These are phyloP conservation scores for Penicillium fimorum DNA, from an alignment of 495 filamentous ascomycete species.

Conservation along the genomic window DNA sequence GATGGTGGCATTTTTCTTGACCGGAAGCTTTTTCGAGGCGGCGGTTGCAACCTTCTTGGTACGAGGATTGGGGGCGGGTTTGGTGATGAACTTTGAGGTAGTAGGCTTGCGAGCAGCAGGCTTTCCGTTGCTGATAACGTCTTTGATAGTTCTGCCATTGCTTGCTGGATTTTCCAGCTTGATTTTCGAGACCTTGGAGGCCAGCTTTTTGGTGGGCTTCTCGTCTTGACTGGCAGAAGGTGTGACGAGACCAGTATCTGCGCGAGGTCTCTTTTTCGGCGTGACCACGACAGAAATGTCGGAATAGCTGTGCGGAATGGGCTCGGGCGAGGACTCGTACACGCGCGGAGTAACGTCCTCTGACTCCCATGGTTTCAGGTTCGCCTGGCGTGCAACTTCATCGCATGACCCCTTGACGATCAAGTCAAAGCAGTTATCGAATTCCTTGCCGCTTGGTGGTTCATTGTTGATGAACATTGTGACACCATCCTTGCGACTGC, in stretches of 20 bases:
- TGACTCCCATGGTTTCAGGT: slow-evolving; percentile 62
- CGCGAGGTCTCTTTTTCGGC: slow-evolving; percentile 37
- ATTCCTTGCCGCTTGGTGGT: slow-evolving; percentile 74
- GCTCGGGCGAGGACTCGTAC: slow-evolving; percentile 22
- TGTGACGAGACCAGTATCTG: slow-evolving; percentile 57
- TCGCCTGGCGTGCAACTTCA: slow-evolving; percentile 73
- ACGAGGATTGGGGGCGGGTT: slow-evolving; percentile 21
- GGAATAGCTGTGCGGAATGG: slow-evolving; percentile 22
- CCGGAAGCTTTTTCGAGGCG: slow-evolving; percentile 24
- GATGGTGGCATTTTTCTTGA: slow-evolving; percentile 33
- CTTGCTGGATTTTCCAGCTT: slow-evolving; percentile 30
- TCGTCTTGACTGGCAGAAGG: slow-evolving; percentile 55
- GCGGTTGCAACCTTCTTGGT: slow-evolving; percentile 10
- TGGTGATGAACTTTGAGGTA: not conserved
- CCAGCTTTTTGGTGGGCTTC: slow-evolving; percentile 20
- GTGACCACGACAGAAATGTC: slow-evolving; percentile 47
- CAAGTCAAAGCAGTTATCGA: slow-evolving; percentile 89
- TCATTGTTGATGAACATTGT: slow-evolving; percentile 94
- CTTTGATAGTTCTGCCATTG: slow-evolving; percentile 30
- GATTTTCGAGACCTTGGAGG: slow-evolving; percentile 11
- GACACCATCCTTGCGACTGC: slow-evolving; percentile 79
- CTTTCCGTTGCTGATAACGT: slow-evolving; percentile 29
- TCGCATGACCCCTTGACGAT: slow-evolving; percentile 86
- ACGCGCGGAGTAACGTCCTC: slow-evolving; percentile 50
- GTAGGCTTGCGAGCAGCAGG: slow-evolving; percentile 5